Conservation (phyloP, 805 yeast species). For the Candida glaebosa region DNA sequence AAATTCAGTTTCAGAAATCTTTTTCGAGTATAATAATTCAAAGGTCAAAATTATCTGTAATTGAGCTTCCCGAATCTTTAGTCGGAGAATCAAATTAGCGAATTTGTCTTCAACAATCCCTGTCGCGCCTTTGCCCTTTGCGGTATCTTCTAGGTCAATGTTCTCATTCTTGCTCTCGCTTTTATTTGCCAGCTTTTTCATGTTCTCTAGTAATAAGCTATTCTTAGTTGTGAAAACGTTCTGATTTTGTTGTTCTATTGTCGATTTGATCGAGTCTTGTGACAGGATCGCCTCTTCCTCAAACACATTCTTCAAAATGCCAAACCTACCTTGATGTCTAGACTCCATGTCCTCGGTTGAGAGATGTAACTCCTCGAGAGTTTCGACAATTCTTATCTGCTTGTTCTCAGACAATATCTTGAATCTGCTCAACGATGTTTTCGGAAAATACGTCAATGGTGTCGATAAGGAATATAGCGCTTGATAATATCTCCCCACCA, state of each 20-base stretch:
- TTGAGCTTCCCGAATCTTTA: slow-evolving; percentile 56
- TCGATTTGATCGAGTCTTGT: neutral
- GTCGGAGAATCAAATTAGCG: slow-evolving; percentile 29
- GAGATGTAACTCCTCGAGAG: slow-evolving; percentile 27
- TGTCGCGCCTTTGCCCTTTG: neutral
- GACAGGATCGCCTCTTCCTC: neutral
- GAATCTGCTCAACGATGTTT: slow-evolving; percentile 48
- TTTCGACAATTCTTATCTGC: slow-evolving; percentile 13
- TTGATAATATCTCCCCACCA: slow-evolving; percentile 31
- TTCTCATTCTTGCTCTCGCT: neutral
- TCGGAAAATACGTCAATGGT: slow-evolving; percentile 41
- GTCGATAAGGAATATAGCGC: slow-evolving; percentile 37
- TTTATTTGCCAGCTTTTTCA: neutral
- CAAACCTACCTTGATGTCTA: slow-evolving; percentile 36
- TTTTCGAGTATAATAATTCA: slow-evolving; percentile 39
- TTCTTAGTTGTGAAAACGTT: slow-evolving; percentile 17
- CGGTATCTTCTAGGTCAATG: neutral
- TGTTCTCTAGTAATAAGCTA: slow-evolving; percentile 11
- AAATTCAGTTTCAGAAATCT: slow-evolving; percentile 33
- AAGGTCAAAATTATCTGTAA: slow-evolving; percentile 48
- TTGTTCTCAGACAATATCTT: slow-evolving; percentile 37
- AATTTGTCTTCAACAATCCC: slow-evolving; percentile 15
- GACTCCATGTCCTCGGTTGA: slow-evolving; percentile 38
- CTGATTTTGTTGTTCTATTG: slow-evolving; percentile 23
- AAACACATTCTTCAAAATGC: slow-evolving; percentile 14